Evolutionary conservation across 257 asterid species (phyloP).

Genomic region (Catharanthus roseus): DNA sequence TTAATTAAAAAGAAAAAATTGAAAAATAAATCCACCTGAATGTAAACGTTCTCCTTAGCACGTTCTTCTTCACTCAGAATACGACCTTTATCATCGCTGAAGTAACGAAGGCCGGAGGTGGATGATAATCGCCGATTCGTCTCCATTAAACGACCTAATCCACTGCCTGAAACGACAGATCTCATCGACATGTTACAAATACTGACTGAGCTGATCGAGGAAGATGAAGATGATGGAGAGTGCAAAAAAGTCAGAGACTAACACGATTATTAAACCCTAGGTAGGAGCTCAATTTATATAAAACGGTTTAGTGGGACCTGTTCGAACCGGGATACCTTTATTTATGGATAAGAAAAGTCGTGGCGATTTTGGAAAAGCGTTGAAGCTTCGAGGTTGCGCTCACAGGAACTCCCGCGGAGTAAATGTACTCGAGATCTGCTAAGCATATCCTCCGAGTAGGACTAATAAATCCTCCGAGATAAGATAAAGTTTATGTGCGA

Average conservation of each 20-base stretch:
- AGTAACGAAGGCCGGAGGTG: constrained; percentile 37
- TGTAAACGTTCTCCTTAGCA: constrained; percentile 70
- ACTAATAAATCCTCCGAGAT: no score
- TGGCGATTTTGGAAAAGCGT: not conserved
- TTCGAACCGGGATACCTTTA: not conserved
- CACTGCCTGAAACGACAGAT: constrained; percentile 34
- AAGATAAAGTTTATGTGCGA: no score
- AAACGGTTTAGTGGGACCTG: not conserved
- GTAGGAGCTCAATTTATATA: not conserved
- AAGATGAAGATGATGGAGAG: not conserved
- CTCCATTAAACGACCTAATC: constrained; percentile 33
- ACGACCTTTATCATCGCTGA: constrained; percentile 62
- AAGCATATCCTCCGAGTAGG: no score
- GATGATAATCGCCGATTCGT: constrained; percentile 35
- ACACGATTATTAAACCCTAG: not conserved
- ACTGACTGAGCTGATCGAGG: not conserved
- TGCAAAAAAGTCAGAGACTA: not conserved
- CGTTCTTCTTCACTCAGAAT: constrained; percentile 80
- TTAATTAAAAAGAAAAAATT: no score
- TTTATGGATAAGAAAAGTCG: constrained; percentile 1
- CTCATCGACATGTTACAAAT: constrained; percentile 31
- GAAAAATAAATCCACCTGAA: constrained; percentile 52
- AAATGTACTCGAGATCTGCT: no score
- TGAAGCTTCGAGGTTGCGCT: not conserved
- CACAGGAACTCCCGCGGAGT: not conserved